Evolutionary conservation across 257 asterid species (phyloP), one percentile per base, ranked within the genome.

Genomic region (Paraleonurus japonicus): DNA sequence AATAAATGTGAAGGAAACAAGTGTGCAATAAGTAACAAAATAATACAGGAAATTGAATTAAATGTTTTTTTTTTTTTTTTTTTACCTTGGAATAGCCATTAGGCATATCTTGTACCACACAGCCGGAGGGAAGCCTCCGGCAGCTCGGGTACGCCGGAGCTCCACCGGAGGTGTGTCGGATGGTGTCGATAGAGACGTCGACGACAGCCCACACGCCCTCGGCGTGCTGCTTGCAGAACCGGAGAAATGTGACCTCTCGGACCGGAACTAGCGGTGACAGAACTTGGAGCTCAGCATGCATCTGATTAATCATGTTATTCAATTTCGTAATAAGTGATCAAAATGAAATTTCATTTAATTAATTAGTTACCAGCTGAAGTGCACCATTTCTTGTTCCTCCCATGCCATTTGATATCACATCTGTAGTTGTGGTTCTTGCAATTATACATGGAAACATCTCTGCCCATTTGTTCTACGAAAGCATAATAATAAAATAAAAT

Each of bases 171-270:
- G 75, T 58, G 23, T 84, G 96, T 1, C 88, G 82, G 71, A 89
- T 82, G 61, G 86, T 33, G 57, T 89, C 97, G 7, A 92, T 43
- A 0, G 98, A 95, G 57, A 95, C 92, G 63, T 95, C 99, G 4
- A 90, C 99, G 0, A 95, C 94, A 0, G 94, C 98, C 99, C 99
- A 95, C 28, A 85, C 88, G 0, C 99, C 99, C 68, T 90, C 99
- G 0, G 92, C 95, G 37, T 89, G 98, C 70, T 92, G 97, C 88
- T 95, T 95, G 87, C 98, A 92, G 83, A 87, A 92, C 39, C 99
- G 93, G 75, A 95, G 95, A 74, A 95, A 92, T 53, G 73, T 85
- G n/a, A 95, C 92, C 79, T 87, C 95, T 3, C 99, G 80, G 7
- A 88, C 92, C 17, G 98, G 99, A 0, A 95, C 98, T 61, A 95